A percentile compares a stretch with the other conserved stretches of the same genome.
These are phyloP conservation scores for Perilla frutescens DNA, from an alignment of 257 asterid species.

Conservation along the genomic window DNA sequence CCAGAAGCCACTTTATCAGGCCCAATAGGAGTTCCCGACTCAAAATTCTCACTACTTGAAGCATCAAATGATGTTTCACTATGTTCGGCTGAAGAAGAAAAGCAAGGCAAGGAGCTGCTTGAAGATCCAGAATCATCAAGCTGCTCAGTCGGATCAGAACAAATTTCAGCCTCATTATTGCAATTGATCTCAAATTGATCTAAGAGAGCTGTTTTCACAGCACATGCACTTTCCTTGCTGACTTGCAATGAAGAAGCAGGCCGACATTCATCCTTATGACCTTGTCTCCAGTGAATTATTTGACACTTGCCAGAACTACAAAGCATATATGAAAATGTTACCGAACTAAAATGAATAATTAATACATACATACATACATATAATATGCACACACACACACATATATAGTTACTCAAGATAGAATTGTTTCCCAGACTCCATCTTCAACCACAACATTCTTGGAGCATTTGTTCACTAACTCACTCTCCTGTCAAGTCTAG, in stretches of 20 bases:
- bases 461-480: neutral
- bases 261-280: slow-evolving; percentile 80
- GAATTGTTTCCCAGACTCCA: neutral
- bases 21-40: slow-evolving; percentile 30
- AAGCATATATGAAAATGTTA: slow-evolving; percentile 26
- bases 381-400: too few species aligned
- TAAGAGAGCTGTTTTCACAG: slow-evolving; percentile 26
- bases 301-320: slow-evolving; percentile 89
- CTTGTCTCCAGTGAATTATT: slow-evolving; percentile 91
- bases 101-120: slow-evolving; percentile 40
- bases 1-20: slow-evolving; percentile 32
- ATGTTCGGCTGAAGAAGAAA: slow-evolving; percentile 40
- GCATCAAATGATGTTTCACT: slow-evolving; percentile 47
- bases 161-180: slow-evolving; percentile 31
- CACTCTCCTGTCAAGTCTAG: too few species aligned
- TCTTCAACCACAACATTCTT: slow-evolving; percentile 2
- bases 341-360: slow-evolving; percentile 19
- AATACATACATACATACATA: neutral
- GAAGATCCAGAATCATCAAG: slow-evolving; percentile 42
- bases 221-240: slow-evolving; percentile 36
- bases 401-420: neutral
- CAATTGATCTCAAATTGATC: slow-evolving; percentile 34
- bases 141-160: slow-evolving; percentile 32
- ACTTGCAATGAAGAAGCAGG: slow-evolving; percentile 41
- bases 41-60: slow-evolving; percentile 39